A percentile compares a stretch with the other conserved stretches of the same genome.
These are phyloP conservation scores for Fusarium drepaniforme DNA, from an alignment of 2,329 filamentous ascomycete genomes.

Conservation along the genomic window DNA sequence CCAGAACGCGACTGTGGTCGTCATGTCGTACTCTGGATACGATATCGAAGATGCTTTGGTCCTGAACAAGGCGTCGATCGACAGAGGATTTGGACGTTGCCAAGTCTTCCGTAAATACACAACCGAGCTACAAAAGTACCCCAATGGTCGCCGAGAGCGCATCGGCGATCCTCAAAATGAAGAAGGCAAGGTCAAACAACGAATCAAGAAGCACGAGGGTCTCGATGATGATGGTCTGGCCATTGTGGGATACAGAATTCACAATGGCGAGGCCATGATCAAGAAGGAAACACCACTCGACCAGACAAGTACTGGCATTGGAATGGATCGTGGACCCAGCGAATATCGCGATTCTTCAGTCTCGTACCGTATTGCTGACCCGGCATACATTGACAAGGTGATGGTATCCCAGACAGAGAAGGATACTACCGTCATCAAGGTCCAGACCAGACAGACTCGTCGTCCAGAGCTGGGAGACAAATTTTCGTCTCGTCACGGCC, in stretches of 20 bases:
- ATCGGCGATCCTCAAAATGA: slow-evolving; percentile 69
- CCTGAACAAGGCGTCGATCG: slow-evolving; percentile 94
- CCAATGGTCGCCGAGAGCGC: slow-evolving; percentile 80
- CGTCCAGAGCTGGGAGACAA: slow-evolving; percentile 97
- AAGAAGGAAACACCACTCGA: slow-evolving; percentile 91
- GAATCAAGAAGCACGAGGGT: slow-evolving; percentile 76
- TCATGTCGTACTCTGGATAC: slow-evolving; percentile 99
- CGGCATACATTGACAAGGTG: slow-evolving; percentile 94
- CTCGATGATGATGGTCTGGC: slow-evolving; percentile 91
- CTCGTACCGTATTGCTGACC: slow-evolving; percentile 86
- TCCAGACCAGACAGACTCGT: slow-evolving; percentile 95
- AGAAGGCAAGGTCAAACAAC: slow-evolving; percentile 71
- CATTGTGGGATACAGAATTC: slow-evolving; percentile 84
- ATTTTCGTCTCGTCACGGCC: slow-evolving; percentile 97
- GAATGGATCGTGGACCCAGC: slow-evolving; percentile 72
- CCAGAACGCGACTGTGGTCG: slow-evolving; percentile 96
- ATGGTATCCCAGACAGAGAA: slow-evolving; percentile 92
- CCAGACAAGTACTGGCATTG: slow-evolving; percentile 78
- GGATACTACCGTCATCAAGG: slow-evolving; percentile 89
- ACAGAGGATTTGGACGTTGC: slow-evolving; percentile 94
- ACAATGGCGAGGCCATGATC: slow-evolving; percentile 86
- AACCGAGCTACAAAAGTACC: slow-evolving; percentile 87
- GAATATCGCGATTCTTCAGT: slow-evolving; percentile 76
- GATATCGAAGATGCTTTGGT: slow-evolving; percentile 99
- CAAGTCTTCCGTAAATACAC: slow-evolving; percentile 98